A percentile compares a stretch with the other conserved stretches of the same genome.
Evolutionary conservation across 2,329 filamentous ascomycete genomes (phyloP).

Genomic region (Cytospora mali): DNA sequence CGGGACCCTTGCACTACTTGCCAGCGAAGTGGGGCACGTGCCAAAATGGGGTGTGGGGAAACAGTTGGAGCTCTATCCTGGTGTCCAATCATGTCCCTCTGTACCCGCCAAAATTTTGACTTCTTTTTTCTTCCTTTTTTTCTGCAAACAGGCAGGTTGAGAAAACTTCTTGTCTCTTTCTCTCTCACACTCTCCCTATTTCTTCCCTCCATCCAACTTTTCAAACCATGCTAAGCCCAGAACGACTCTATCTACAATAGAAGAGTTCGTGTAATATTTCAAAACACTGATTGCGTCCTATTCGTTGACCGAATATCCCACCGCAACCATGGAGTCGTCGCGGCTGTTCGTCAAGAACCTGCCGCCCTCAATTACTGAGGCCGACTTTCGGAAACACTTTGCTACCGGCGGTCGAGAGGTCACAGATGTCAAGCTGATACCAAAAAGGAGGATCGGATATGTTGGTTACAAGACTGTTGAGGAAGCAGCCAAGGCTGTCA

Average conservation of each 20-base stretch:
- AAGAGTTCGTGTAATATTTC: constrained; percentile 11
- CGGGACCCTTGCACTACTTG: too few relatives aligned
- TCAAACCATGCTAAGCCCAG: not conserved
- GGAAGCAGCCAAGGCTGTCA: constrained; percentile 80
- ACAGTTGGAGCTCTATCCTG: constrained; percentile 3
- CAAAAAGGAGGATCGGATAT: constrained; percentile 90
- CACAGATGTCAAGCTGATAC: constrained; percentile 91
- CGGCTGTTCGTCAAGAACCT: constrained; percentile 79
- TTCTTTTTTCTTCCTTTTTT: not conserved
- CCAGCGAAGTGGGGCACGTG: constrained; percentile 15
- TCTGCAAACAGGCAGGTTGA: not conserved
- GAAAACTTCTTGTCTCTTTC: not conserved
- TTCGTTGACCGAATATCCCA: constrained; percentile 20
- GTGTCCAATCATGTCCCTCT: not conserved
- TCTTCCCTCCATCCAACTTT: not conserved
- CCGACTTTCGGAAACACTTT: constrained; percentile 89
- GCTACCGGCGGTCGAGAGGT: constrained; percentile 70
- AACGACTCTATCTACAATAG: constrained; percentile 4
- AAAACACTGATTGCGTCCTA: not conserved
- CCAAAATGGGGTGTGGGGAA: constrained; percentile 20
- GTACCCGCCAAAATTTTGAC: constrained; percentile 25
- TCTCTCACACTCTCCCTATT: not conserved
- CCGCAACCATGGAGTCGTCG: constrained; percentile 56
- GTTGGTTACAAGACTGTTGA: constrained; percentile 86
- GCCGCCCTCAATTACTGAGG: constrained; percentile 81